Evolutionary conservation across 1,284 basidiomycete species (phyloP).

Genomic region (Coriolopsis trogii): DNA sequence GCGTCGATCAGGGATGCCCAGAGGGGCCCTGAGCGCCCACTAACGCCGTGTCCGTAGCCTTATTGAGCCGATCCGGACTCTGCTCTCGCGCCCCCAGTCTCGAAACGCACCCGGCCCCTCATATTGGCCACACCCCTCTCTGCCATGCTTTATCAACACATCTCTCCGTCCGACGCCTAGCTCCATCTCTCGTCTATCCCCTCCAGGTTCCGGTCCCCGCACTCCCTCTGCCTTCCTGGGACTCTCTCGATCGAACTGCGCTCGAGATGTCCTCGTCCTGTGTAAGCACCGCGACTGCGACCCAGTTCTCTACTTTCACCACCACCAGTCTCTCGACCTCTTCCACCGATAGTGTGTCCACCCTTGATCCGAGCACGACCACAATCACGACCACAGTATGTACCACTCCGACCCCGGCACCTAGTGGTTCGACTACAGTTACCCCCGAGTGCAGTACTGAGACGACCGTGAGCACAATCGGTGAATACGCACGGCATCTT

Average conservation of each 20-base stretch:
- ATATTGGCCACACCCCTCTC: too few species aligned
- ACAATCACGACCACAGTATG: conserved; percentile 26
- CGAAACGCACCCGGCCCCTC: too few species aligned
- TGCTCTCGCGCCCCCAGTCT: too few species aligned
- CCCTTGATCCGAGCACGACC: conserved; percentile 29
- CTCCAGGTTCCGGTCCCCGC: too few species aligned
- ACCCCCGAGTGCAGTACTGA: conserved; percentile 29
- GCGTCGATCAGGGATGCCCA: too few species aligned
- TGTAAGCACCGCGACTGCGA: conserved; percentile 34
- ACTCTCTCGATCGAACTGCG: not conserved
- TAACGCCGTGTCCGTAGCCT: too few species aligned
- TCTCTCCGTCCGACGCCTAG: too few species aligned
- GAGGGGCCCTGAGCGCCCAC: too few species aligned
- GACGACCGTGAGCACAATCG: conserved; percentile 32
- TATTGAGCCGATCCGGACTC: too few species aligned
- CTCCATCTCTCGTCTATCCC: too few species aligned
- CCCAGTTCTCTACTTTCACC: conserved; percentile 39
- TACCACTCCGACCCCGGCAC: conserved; percentile 32
- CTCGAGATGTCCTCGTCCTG: not conserved
- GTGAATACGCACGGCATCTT: conserved; percentile 29
- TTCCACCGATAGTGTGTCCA: conserved; percentile 34
- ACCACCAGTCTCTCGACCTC: conserved; percentile 39
- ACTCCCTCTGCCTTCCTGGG: not conserved
- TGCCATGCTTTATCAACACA: too few species aligned
- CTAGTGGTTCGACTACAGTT: conserved; percentile 28